Evolutionary conservation across 371 early-diverging fungal species (phyloP).

Genomic region (Mortierella sp.): DNA sequence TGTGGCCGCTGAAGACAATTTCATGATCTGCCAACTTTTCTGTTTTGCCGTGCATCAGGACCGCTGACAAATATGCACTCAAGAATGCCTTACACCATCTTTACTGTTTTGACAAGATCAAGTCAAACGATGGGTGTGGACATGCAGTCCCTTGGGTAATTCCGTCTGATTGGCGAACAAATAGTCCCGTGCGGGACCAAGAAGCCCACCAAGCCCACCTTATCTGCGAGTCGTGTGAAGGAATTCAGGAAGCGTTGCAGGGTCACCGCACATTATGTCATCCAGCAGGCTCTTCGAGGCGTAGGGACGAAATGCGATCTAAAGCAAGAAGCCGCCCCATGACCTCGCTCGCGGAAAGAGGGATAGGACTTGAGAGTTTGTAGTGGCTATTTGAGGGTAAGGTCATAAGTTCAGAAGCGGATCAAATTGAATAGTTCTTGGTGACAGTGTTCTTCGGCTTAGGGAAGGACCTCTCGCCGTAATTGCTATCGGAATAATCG

Average conservation of each 20-base stretch:
- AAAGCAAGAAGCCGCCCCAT: too few relatives aligned
- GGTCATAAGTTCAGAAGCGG: too few relatives aligned
- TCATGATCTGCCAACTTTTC: neutral
- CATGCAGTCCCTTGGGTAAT: slow-evolving; percentile 3
- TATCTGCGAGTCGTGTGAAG: slow-evolving; percentile 2
- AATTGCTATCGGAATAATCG: too few relatives aligned
- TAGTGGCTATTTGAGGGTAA: too few relatives aligned
- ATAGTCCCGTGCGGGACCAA: slow-evolving; percentile 2
- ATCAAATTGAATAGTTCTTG: too few relatives aligned
- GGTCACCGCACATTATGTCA: neutral
- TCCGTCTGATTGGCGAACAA: slow-evolving; percentile 7
- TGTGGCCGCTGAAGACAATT: slow-evolving; percentile 8
- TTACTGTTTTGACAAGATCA: slow-evolving; percentile 10
- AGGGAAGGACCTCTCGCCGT: too few relatives aligned
- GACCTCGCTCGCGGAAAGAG: too few relatives aligned
- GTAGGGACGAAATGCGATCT: too few relatives aligned
- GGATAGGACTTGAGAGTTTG: too few relatives aligned
- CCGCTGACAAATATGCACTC: slow-evolving; percentile 6
- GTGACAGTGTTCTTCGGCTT: too few relatives aligned
- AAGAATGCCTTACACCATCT: slow-evolving; percentile 9
- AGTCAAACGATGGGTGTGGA: slow-evolving; percentile 9
- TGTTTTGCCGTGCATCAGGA: too few relatives aligned
- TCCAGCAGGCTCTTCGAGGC: too few relatives aligned
- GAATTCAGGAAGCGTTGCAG: slow-evolving; percentile 10
- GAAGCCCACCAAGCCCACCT: slow-evolving; percentile 7